Base-by-base conservation (phyloP, 441 rosid species). In the Gossypium gossypioides region DNA sequence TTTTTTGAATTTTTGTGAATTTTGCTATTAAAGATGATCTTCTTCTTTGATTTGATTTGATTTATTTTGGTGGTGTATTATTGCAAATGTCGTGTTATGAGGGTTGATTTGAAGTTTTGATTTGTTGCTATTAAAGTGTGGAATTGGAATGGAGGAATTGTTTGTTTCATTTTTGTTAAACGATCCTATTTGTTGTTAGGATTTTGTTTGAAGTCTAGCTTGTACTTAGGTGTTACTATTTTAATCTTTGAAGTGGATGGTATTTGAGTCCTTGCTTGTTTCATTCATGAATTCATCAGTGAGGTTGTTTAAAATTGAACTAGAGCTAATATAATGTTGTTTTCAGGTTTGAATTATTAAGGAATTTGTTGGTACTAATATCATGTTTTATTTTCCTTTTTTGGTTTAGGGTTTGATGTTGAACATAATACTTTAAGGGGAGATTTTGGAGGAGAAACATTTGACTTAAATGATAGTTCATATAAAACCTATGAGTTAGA, bases 21-120 rank as follows among this genome's bases (percentile, higher is more conserved):
- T 37, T 37, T 37, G 10, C 12, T 37, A 37, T 37, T 37, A 37
- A 37, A 37, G 44, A 7, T 2, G 44, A 37, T 37, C 12, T 10
- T 37, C 2, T 37, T 37, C 44, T 37, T 37, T 37, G 19, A 78
- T 86, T 68, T 86, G 81, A 86, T 69, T 69, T 44, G 3, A 13
- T 58, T 15, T 60, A 32, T 65, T 78, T 57, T 67, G 22, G 27
- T 1, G 71, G 7, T 48, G 37, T 15, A 48, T 50, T 67, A 4
- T 48, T 48, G 21, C 42, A 13, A 22, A 48, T 34, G 55, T 60
- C 16, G 29, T 42, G 46, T 3, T 58, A 75, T 37, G 25, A 62
- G 40, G 44, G 75, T 72, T 60, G 37, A 62, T 69, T 78, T 63
- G 68, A 51, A 29, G 69, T 66, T 71, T 51, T 68, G 48, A 32